A percentile compares a stretch with the other conserved stretches of the same genome.
These are phyloP conservation scores for Hymenoscyphus infarciens DNA, from an alignment of 2,329 filamentous ascomycete genomes.

Conservation along the genomic window DNA sequence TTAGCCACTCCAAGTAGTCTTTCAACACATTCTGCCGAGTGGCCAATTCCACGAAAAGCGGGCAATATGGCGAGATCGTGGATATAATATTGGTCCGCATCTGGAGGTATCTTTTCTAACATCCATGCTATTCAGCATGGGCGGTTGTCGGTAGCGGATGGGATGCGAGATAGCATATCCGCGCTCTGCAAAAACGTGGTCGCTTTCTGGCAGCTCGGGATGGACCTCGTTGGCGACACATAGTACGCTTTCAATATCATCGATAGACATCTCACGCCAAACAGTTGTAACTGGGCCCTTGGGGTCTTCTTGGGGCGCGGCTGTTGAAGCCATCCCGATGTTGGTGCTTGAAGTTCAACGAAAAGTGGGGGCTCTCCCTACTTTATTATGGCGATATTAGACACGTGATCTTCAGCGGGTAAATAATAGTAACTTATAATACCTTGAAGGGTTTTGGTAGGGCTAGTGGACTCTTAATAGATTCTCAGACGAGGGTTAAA, in stretches of 20 bases:
- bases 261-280: background rate
- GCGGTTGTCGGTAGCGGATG: background rate
- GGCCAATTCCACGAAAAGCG: background rate
- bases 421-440: too few species aligned
- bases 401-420: too few species aligned
- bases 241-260: background rate
- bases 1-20: background rate
- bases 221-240: background rate
- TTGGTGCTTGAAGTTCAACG: too few species aligned
- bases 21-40: background rate
- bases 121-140: background rate
- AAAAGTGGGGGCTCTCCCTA: too few species aligned
- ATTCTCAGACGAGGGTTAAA: too few species aligned
- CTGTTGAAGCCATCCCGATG: too few species aligned
- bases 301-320: too few species aligned
- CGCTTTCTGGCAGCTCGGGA: background rate
- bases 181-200: background rate
- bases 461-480: too few species aligned
- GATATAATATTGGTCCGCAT: conserved; percentile 2
- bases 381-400: too few species aligned
- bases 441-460: too few species aligned
- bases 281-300: background rate
- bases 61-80: conserved; percentile 1
- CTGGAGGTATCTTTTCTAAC: background rate
- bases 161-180: conserved; percentile 3